A percentile compares a stretch with the other conserved stretches of the same genome.
Conservation (phyloP, 306 rosid genomes). For the Cucurbita moschata region DNA sequence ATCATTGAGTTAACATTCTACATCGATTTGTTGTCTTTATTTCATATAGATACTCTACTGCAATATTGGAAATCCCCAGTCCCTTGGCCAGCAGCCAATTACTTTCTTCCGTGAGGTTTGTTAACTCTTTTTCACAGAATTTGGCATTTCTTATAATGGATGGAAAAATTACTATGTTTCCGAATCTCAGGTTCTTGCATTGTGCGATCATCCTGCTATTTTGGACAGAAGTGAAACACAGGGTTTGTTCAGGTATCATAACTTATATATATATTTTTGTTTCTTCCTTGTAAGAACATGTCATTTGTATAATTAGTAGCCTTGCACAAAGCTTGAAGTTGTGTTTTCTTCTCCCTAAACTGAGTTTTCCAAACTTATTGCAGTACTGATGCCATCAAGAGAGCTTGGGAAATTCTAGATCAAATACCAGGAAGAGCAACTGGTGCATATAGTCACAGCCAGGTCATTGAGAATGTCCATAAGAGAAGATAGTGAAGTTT, state of each 20-base stretch:
- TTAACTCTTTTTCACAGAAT: slow-evolving; percentile 8
- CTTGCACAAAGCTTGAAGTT: background rate
- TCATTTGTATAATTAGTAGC: background rate
- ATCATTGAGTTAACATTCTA: background rate
- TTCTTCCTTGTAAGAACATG: background rate
- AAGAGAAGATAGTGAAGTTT: background rate
- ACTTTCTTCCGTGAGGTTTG: slow-evolving; percentile 89
- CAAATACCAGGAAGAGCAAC: slow-evolving; percentile 90
- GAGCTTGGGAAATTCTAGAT: slow-evolving; percentile 71
- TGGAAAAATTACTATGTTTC: slow-evolving; percentile 7
- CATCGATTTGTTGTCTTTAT: background rate
- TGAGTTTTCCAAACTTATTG: slow-evolving; percentile 9
- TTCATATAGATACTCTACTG: slow-evolving; percentile 59
- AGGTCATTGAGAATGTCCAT: slow-evolving; percentile 27
- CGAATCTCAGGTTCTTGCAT: slow-evolving; percentile 60
- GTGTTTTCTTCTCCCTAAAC: background rate
- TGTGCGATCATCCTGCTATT: slow-evolving; percentile 71
- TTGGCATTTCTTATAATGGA: background rate
- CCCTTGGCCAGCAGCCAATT: slow-evolving; percentile 80
- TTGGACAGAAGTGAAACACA: slow-evolving; percentile 84
- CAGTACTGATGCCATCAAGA: slow-evolving; percentile 63
- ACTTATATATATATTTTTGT: background rate
- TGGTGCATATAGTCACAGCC: slow-evolving; percentile 94
- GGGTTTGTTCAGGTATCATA: slow-evolving; percentile 77
- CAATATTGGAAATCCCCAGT: slow-evolving; percentile 93